These are phyloP conservation scores for Boletus barrowsii DNA, from an alignment of 768 basidiomycete genomes.

Conservation along the genomic window DNA sequence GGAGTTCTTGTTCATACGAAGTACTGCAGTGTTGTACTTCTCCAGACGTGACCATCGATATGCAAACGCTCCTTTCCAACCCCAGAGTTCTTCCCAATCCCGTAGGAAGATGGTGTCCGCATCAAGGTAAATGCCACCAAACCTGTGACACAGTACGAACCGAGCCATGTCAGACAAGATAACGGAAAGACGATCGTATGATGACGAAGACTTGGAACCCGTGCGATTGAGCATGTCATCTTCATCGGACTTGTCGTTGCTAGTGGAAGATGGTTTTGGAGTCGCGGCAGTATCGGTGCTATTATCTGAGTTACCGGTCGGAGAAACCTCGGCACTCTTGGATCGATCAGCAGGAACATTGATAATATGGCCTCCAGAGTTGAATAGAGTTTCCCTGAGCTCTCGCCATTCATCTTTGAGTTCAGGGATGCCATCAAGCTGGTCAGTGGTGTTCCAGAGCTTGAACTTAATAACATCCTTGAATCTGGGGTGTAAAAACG, in stretches of 20 bases:
- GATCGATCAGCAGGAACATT: constrained; percentile 52
- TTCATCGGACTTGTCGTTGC: constrained; percentile 35
- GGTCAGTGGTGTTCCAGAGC: constrained; percentile 98
- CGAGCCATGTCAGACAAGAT: constrained; percentile 96
- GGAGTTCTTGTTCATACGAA: constrained; percentile 89
- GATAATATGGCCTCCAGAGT: constrained; percentile 78
- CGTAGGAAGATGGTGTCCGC: constrained; percentile 94
- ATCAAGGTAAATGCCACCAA: constrained; percentile 95
- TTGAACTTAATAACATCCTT: constrained; percentile 91
- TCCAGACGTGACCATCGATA: constrained; percentile 93
- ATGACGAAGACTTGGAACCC: constrained; percentile 82
- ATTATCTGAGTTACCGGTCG: constrained; percentile 18
- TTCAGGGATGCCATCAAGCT: constrained; percentile 88
- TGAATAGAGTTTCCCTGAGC: constrained; percentile 73
- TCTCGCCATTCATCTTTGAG: constrained; percentile 87
- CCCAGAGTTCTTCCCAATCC: constrained; percentile 99
- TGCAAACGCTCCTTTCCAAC: constrained; percentile 94
- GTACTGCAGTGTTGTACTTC: constrained; percentile 95
- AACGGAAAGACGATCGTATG: constrained; percentile 89
- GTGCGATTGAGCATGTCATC: constrained; percentile 73
- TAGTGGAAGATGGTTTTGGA: constrained; percentile 20
- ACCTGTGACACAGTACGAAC: constrained; percentile 95
- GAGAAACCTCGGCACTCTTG: constrained; percentile 24
- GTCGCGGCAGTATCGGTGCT: constrained; percentile 17
- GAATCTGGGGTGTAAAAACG: constrained; percentile 92